A percentile compares a stretch with the other conserved stretches of the same genome.
phyloP scores from a whole-genome alignment of 768 basidiomycete genomes.

The Leccinum variicolor region DNA sequence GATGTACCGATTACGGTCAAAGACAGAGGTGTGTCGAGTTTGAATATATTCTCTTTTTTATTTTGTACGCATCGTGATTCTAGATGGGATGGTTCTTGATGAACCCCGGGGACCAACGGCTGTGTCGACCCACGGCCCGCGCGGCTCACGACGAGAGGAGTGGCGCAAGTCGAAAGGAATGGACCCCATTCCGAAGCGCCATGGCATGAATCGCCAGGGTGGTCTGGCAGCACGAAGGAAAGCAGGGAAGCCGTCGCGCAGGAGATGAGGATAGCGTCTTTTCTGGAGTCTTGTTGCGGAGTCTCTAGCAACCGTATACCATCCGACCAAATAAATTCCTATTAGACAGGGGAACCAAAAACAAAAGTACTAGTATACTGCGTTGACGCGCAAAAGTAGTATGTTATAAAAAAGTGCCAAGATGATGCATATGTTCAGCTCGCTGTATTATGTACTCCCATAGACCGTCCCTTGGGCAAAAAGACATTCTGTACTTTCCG shows the following conservation, averaged over 20 bases:
- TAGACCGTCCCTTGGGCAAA: background rate
- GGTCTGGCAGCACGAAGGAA: constrained; percentile 56
- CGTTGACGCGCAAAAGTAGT: background rate
- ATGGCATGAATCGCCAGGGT: constrained; percentile 68
- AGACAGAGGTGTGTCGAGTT: constrained; percentile 21
- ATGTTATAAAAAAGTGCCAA: background rate
- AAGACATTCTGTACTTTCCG: background rate
- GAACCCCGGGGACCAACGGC: constrained; percentile 28
- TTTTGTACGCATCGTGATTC: background rate
- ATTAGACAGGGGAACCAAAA: background rate
- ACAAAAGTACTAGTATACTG: constrained; percentile 14
- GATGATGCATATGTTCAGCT: background rate
- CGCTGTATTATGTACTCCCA: background rate
- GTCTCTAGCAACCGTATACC: background rate
- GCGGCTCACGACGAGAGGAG: constrained; percentile 71
- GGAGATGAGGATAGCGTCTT: constrained; percentile 44
- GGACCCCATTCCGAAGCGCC: constrained; percentile 44
- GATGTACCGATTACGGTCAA: constrained; percentile 7
- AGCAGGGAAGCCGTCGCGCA: constrained; percentile 66
- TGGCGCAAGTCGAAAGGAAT: constrained; percentile 84
- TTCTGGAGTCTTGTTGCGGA: background rate
- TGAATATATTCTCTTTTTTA: background rate
- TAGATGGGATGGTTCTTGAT: constrained; percentile 59
- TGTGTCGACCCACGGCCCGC: constrained; percentile 81
- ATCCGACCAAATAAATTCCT: background rate